Conservation (phyloP, 805 yeast genomes). For the Saccharomyces eubayanus region DNA sequence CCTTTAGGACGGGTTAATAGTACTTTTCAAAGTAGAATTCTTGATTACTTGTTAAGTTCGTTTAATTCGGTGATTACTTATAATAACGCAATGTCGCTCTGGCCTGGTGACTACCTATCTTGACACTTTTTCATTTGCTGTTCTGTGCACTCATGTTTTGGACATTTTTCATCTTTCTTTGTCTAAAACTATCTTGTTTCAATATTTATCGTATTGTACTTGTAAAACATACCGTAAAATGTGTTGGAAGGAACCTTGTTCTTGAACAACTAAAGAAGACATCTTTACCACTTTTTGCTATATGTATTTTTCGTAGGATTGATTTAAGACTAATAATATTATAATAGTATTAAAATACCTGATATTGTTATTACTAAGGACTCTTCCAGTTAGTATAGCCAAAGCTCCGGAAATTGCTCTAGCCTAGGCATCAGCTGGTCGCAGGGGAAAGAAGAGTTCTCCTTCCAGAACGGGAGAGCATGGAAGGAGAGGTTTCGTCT, state of each 20-base stretch:
- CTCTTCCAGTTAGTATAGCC: neutral
- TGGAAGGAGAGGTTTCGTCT: neutral
- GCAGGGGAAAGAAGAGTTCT: neutral
- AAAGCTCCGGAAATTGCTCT: neutral
- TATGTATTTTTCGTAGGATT: neutral
- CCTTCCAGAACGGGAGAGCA: neutral
- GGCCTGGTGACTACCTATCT: neutral
- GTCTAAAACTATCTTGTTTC: neutral
- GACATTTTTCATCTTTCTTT: neutral
- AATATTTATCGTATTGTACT: neutral
- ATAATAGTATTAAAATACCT: neutral
- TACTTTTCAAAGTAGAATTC: neutral
- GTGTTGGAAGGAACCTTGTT: constrained; percentile 99
- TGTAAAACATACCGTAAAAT: constrained; percentile 84
- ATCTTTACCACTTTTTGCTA: constrained; percentile 38
- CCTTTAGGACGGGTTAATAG: neutral
- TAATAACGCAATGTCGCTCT: neutral
- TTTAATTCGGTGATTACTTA: neutral
- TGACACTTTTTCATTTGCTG: neutral
- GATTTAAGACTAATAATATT: neutral
- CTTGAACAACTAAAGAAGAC: constrained; percentile 93
- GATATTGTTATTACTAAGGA: neutral
- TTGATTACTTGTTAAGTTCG: neutral
- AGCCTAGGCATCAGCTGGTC: neutral
- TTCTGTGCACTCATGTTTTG: neutral